phyloP scores from a whole-genome alignment of 1,139 yeast genomes.

The Kazachstania sp. region DNA sequence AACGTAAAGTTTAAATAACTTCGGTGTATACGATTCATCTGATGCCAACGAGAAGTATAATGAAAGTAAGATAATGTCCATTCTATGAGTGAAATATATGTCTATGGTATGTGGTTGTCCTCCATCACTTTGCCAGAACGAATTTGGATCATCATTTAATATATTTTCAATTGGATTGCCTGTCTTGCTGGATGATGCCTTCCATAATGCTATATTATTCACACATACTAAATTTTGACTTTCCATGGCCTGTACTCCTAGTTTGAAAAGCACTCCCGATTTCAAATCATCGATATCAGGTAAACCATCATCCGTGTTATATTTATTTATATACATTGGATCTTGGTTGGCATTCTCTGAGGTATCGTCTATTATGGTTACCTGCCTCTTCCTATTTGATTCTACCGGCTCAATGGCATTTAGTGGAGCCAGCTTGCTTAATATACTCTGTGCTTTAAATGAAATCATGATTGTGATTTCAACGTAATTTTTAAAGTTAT shows the following conservation, averaged over 20 bases:
- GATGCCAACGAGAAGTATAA: conserved; percentile 52
- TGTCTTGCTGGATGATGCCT: conserved; percentile 64
- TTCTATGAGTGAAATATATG: conserved; percentile 72
- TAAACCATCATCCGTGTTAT: conserved; percentile 8
- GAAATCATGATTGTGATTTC: conserved; percentile 2
- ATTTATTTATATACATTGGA: conserved; percentile 15
- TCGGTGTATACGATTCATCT: conserved; percentile 93
- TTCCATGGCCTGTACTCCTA: conserved; percentile 21
- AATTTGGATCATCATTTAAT: conserved; percentile 63
- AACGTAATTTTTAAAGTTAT: too few species aligned
- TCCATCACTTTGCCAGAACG: conserved; percentile 96
- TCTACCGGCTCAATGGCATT: conserved; percentile 11
- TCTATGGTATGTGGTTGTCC: conserved; percentile 81
- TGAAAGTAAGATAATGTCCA: conserved; percentile 60
- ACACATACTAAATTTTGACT: conserved; percentile 44
- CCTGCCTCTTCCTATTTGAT: conserved; percentile 1
- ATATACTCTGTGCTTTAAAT: background rate
- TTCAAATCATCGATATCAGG: background rate
- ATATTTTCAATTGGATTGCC: conserved; percentile 66
- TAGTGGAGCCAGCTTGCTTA: conserved; percentile 13
- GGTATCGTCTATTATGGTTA: conserved; percentile 15
- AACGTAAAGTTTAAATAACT: conserved; percentile 57
- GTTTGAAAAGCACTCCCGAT: conserved; percentile 7
- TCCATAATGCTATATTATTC: conserved; percentile 80
- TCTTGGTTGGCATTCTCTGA: conserved; percentile 8